Percentiles rank a stretch among this genome's conserved stretches.
Evolutionary conservation across 2,329 filamentous ascomycete species (phyloP).

Genomic region (Neonectria magnoliae): DNA sequence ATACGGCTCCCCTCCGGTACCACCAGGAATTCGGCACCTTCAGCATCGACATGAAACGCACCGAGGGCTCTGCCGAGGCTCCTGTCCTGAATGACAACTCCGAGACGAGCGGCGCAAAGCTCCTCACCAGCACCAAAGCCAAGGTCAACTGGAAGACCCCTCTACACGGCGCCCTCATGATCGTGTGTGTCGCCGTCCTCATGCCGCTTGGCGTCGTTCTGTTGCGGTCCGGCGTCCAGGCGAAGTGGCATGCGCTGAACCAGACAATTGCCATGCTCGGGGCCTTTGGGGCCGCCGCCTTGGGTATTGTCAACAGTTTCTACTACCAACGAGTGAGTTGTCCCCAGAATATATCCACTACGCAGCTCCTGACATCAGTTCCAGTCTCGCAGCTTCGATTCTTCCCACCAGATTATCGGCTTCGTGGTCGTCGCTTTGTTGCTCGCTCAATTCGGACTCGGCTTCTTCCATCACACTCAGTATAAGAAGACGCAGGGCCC

Average conservation of each 20-base stretch:
- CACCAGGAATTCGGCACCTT: constrained; percentile 66
- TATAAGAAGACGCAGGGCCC: constrained; percentile 60
- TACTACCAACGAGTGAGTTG: constrained; percentile 65
- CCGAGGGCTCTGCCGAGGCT: constrained; percentile 56
- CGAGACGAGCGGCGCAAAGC: constrained; percentile 49
- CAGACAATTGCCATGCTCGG: constrained; percentile 61
- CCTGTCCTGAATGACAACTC: constrained; percentile 51
- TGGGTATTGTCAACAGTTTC: constrained; percentile 64
- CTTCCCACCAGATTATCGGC: constrained; percentile 68
- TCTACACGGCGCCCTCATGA: constrained; percentile 63
- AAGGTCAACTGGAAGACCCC: constrained; percentile 52
- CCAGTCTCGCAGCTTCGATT: constrained; percentile 63
- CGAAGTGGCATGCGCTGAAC: constrained; percentile 64
- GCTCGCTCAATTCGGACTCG: constrained; percentile 63
- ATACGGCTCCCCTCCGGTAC: constrained; percentile 57
- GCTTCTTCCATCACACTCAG: constrained; percentile 64
- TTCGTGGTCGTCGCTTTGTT: constrained; percentile 63
- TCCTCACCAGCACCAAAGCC: constrained; percentile 45
- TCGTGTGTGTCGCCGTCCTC: constrained; percentile 63
- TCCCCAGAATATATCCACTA: too few species aligned
- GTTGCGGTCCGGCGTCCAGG: constrained; percentile 60
- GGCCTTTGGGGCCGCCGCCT: constrained; percentile 59
- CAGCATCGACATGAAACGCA: constrained; percentile 63
- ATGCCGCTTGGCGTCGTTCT: constrained; percentile 66
- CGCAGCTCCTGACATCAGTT: constrained; percentile 19